phyloP scores from a whole-genome alignment of 2,329 filamentous ascomycete species.

The Biscogniauxia mediterranea region DNA sequence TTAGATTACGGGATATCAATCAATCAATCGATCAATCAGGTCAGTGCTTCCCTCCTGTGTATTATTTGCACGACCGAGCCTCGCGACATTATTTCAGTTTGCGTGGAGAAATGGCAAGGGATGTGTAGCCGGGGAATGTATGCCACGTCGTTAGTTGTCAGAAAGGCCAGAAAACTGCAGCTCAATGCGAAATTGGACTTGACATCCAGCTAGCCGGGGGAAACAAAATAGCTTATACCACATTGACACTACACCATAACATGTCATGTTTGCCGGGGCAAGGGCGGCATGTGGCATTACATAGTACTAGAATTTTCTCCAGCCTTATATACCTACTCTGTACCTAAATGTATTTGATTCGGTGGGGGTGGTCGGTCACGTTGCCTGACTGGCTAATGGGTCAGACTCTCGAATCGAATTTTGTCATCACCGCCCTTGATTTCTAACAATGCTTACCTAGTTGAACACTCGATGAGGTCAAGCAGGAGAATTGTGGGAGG shows the following conservation, averaged over 20 bases:
- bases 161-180: not conserved
- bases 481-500: too few species aligned
- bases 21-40: constrained; percentile 12
- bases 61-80: not conserved
- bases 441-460: not conserved
- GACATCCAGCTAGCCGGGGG: not conserved
- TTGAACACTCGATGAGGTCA: not conserved
- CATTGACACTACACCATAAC: not conserved
- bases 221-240: not conserved
- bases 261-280: not conserved
- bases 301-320: not conserved
- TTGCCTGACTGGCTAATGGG: not conserved
- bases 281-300: not conserved
- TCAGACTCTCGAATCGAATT: not conserved
- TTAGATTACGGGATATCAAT: constrained; percentile 26
- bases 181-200: not conserved
- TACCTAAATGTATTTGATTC: not conserved
- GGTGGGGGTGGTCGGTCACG: not conserved
- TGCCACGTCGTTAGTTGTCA: not conserved
- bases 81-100: not conserved
- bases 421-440: not conserved
- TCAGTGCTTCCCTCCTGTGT: not conserved
- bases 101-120: not conserved
- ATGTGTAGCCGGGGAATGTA: not conserved
- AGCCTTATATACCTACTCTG: too few species aligned